A percentile compares a stretch with the other conserved stretches of the same genome.
phyloP scores from a whole-genome alignment of 1,139 yeast genomes.

The Scheffersomyces insectosa region DNA sequence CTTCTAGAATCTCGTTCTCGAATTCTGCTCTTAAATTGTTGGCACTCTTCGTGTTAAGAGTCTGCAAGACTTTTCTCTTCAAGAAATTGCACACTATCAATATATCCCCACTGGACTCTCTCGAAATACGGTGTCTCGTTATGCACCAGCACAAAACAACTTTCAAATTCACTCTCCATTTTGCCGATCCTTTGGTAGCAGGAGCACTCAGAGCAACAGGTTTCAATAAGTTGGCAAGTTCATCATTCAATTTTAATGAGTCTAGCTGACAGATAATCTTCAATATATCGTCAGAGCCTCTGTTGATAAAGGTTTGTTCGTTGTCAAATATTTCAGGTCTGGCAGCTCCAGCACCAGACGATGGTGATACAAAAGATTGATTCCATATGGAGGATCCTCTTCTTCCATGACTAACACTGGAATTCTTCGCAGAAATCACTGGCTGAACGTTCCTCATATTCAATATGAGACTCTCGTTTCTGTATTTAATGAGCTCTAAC shows the following conservation, averaged over 20 bases:
- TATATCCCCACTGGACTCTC: constrained; percentile 32
- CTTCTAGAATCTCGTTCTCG: constrained; percentile 46
- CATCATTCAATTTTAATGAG: constrained; percentile 30
- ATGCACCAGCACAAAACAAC: constrained; percentile 52
- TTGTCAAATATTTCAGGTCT: constrained; percentile 1
- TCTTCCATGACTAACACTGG: background rate
- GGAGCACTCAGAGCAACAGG: constrained; percentile 18
- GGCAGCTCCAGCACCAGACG: background rate
- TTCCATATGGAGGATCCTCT: background rate
- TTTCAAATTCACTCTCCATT: constrained; percentile 45
- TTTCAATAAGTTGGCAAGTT: constrained; percentile 28
- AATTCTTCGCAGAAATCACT: background rate
- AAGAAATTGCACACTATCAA: constrained; percentile 41
- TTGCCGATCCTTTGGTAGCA: constrained; percentile 5
- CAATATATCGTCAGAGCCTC: constrained; percentile 36
- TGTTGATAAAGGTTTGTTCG: constrained; percentile 19
- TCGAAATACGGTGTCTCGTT: constrained; percentile 36
- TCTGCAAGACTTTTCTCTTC: constrained; percentile 32
- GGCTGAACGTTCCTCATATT: constrained; percentile 26
- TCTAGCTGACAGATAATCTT: constrained; percentile 37
- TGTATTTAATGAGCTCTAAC: constrained; percentile 59
- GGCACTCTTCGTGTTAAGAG: constrained; percentile 18
- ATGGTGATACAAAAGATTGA: background rate
- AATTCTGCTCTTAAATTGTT: constrained; percentile 40
- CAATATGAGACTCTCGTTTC: constrained; percentile 72